A percentile compares a stretch with the other conserved stretches of the same genome.
Conservation (phyloP, 805 yeast species). For the Isabelozyma rhagii region DNA sequence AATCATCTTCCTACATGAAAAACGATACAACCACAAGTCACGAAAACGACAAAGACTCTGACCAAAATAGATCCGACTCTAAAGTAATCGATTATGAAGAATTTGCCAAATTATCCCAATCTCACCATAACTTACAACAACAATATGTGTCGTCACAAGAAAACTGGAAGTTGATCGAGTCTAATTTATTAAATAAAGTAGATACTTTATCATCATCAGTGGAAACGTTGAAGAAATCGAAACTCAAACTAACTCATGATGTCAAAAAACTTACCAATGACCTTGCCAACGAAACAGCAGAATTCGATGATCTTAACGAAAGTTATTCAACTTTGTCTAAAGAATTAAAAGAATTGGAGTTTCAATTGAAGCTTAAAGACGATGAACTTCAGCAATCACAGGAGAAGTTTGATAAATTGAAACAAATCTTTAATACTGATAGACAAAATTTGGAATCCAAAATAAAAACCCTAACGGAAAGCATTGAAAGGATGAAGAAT, state of each 20-base stretch:
- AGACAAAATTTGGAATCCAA: constrained; percentile 23
- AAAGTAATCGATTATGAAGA: constrained; percentile 36
- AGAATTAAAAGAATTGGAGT: constrained; percentile 19
- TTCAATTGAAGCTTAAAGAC: constrained; percentile 17
- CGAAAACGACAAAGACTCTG: constrained; percentile 1
- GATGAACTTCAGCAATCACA: constrained; percentile 18
- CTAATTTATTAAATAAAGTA: constrained; percentile 51
- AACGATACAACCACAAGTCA: background rate
- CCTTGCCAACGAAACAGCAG: constrained; percentile 10
- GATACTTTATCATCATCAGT: constrained; percentile 28
- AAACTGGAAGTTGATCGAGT: constrained; percentile 81
- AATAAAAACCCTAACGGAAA: constrained; percentile 19
- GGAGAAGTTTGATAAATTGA: constrained; percentile 30
- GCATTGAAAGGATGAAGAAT: constrained; percentile 10
- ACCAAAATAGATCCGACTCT: constrained; percentile 9
- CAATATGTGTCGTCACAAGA: constrained; percentile 76
- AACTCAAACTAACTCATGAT: constrained; percentile 31
- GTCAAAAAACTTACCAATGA: constrained; percentile 20
- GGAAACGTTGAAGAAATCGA: constrained; percentile 26
- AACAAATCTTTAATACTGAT: constrained; percentile 28
- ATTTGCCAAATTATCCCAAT: constrained; percentile 39
- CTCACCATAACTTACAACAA: constrained; percentile 57
- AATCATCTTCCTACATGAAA: constrained; percentile 26
- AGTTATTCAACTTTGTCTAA: constrained; percentile 23
- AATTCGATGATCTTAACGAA: constrained; percentile 12